phyloP scores from a whole-genome alignment of 2,329 filamentous ascomycete species.

The Phaeosphaeria sp. region DNA sequence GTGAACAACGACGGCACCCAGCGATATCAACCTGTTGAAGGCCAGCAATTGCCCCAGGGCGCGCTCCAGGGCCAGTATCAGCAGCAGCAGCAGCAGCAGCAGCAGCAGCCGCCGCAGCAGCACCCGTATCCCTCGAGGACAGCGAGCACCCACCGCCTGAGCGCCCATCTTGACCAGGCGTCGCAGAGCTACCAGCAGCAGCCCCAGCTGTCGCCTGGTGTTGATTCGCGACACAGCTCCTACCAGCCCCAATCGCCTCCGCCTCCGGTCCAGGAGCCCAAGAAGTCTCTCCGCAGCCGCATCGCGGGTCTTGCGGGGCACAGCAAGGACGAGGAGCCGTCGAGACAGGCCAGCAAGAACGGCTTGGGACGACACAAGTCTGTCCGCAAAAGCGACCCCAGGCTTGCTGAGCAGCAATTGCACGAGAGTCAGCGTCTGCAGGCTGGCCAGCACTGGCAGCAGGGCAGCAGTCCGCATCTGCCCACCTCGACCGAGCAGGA shows the following conservation, averaged over 20 bases:
- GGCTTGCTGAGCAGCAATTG: constrained; percentile 35
- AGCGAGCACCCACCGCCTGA: constrained; percentile 40
- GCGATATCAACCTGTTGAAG: constrained; percentile 31
- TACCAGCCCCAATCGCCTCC: constrained; percentile 3
- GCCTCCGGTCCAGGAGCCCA: constrained; percentile 22
- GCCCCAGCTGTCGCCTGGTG: constrained; percentile 27
- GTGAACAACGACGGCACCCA: constrained; percentile 42
- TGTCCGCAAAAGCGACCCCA: constrained; percentile 43
- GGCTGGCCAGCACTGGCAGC: constrained; percentile 32
- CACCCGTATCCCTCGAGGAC: constrained; percentile 29
- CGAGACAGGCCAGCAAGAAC: constrained; percentile 38
- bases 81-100: constrained; percentile 12
- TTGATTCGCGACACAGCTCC: constrained; percentile 31
- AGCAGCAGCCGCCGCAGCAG: constrained; percentile 2
- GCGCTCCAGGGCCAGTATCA: constrained; percentile 12
- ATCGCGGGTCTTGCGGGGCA: constrained; percentile 37
- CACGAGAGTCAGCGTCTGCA: constrained; percentile 33
- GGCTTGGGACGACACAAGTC: constrained; percentile 42
- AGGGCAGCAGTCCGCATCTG: constrained; percentile 42
- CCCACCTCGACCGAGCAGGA: constrained; percentile 46
- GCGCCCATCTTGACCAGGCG: constrained; percentile 38
- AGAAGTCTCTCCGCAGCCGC: constrained; percentile 43
- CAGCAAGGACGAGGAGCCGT: constrained; percentile 38
- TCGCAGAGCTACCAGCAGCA: constrained; percentile 37
- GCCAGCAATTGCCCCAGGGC: constrained; percentile 20